Percentiles rank a stretch among this genome's conserved stretches.
These are phyloP conservation scores for Hypoxylon fragiforme DNA, from an alignment of 495 filamentous ascomycete species.

Conservation along the genomic window DNA sequence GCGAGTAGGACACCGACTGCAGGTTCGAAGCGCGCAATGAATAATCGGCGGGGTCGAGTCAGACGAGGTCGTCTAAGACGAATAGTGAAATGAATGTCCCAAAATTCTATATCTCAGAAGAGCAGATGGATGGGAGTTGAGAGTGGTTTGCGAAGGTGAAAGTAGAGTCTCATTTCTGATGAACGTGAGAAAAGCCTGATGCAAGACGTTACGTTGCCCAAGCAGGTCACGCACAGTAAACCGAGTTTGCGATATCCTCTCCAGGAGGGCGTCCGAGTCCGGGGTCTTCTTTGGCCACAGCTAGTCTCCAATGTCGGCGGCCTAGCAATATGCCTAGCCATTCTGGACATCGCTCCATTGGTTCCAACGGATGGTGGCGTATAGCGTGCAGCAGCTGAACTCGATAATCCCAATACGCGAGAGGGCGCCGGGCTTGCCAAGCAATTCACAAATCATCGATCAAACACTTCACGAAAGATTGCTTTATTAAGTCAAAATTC, in stretches of 20 bases:
- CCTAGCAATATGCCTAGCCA: constrained; percentile 19
- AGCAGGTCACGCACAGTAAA: constrained; percentile 12
- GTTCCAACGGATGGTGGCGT: constrained; percentile 30
- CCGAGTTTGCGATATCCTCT: constrained; percentile 6
- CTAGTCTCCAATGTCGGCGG: constrained; percentile 10
- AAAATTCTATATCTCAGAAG: too few relatives aligned
- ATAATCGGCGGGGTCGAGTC: not conserved
- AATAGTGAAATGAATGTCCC: too few relatives aligned
- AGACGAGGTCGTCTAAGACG: not conserved
- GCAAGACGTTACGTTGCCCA: constrained; percentile 7
- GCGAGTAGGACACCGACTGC: not conserved
- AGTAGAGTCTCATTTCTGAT: not conserved
- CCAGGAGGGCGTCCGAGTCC: constrained; percentile 1
- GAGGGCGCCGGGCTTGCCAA: constrained; percentile 17
- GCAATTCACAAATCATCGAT: constrained; percentile 5
- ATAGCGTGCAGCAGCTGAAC: constrained; percentile 36
- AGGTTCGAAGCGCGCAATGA: not conserved
- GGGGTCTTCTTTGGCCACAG: constrained; percentile 10
- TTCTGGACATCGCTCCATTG: constrained; percentile 26
- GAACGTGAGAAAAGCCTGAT: constrained; percentile 10
- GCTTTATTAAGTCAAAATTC: too few relatives aligned
- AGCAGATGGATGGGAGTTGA: too few relatives aligned
- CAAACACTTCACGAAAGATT: constrained; percentile 1
- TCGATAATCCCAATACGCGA: constrained; percentile 23
- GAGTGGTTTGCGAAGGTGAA: not conserved